Evolutionary conservation across 2,329 filamentous ascomycete genomes (phyloP).

Genomic region (Neonectria coccinea): DNA sequence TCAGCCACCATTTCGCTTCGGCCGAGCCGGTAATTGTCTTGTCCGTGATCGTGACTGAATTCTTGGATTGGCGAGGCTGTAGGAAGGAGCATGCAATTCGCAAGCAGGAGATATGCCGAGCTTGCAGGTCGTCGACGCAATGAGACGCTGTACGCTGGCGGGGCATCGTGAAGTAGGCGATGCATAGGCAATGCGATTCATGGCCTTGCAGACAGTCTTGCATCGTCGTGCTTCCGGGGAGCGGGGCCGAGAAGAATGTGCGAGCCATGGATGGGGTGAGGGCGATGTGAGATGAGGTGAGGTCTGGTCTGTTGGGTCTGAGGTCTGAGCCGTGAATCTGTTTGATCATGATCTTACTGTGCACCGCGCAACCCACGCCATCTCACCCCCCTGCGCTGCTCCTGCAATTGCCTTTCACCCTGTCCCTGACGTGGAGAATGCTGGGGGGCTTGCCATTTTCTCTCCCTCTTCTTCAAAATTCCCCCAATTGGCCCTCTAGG

Average conservation of each 20-base stretch:
- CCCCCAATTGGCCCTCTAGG: slow-evolving; percentile 19
- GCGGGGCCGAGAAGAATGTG: slow-evolving; percentile 21
- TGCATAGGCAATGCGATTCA: slow-evolving; percentile 17
- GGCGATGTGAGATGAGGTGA: slow-evolving; percentile 32
- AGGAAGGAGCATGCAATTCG: background rate
- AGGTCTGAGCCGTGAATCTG: slow-evolving; percentile 18
- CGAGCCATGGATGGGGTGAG: slow-evolving; percentile 31
- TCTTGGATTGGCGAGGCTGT: background rate
- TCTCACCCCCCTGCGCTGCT: slow-evolving; percentile 25
- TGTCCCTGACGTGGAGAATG: slow-evolving; percentile 20
- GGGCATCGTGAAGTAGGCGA: slow-evolving; percentile 8
- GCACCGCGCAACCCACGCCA: slow-evolving; percentile 23
- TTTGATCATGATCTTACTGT: slow-evolving; percentile 26
- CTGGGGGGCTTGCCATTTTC: slow-evolving; percentile 12
- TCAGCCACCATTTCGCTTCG: slow-evolving; percentile 7
- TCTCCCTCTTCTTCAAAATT: slow-evolving; percentile 21
- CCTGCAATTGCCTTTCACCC: slow-evolving; percentile 29
- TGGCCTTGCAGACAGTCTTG: slow-evolving; percentile 8
- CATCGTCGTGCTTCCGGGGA: slow-evolving; percentile 18
- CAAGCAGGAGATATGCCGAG: background rate
- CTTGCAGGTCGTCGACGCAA: slow-evolving; percentile 5
- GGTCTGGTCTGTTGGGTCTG: slow-evolving; percentile 28
- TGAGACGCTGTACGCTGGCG: background rate
- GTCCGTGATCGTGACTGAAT: background rate
- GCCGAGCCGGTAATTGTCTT: slow-evolving; percentile 1